Base-by-base conservation (phyloP, 2,329 filamentous ascomycete genomes). In the Stemphylium lycopersici region DNA sequence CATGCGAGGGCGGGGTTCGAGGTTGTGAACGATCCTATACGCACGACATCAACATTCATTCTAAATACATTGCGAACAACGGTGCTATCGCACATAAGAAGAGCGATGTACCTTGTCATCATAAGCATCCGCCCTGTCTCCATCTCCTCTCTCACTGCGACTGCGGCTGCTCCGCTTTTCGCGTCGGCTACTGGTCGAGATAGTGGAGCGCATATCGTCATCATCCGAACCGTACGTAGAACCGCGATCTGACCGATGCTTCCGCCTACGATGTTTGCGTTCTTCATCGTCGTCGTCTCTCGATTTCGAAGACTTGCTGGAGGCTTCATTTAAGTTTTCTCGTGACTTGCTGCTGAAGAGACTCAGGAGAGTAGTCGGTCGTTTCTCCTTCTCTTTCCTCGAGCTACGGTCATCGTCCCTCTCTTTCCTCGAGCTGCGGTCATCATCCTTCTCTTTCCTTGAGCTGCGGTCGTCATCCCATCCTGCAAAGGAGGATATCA, bases 341-440 rank as follows among this genome's bases (percentile, higher is more conserved):
- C 68, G 72, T 2, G 78, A 78, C 65, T 78, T 81, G 59, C 77
- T 75, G 49, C 77, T 75, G 47, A 81, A 80, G 7, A 81, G 60
- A 4, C 79, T 77, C 44, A 81, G 76, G 6, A 82, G 48, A 11
- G 79, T 77, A 42, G 75, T 75, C 43, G 78, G 78, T 59, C 78
- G 76, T 56, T 79, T 79, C 45, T 78, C 77, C 56, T 78, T 74
- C 33, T 69, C 66, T 44, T 66, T 69, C 43, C 57, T 70, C 4
- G 68, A 56, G 24, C 59, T 64, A 16, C 75, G 69, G 8, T 78
- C 77, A 26, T 78, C 76, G 18, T 77, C 72, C 33, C 70, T 36
- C 33, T 36, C 33, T 16, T 36, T 26, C 24, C 24, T 26, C 7
- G 24, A 8, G 24, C 24, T 26, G 7, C 24, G 24, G 24, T 26